These are phyloP conservation scores for Fusarium verticillioides DNA, from an alignment of 2,329 filamentous ascomycete species.

Conservation along the genomic window DNA sequence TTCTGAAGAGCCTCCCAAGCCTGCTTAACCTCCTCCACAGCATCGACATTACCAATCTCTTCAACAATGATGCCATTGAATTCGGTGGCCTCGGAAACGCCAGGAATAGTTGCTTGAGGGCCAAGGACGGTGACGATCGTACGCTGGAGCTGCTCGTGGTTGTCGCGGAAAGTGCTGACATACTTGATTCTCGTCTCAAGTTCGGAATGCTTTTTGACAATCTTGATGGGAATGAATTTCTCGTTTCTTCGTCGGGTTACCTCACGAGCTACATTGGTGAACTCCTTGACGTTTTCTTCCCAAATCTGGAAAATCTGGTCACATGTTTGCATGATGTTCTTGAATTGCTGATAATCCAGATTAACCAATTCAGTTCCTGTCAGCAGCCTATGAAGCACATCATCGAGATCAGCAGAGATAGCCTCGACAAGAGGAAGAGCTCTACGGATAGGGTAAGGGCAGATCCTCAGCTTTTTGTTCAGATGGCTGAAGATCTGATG, in stretches of 20 bases:
- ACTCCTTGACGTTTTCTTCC: slow-evolving; percentile 97
- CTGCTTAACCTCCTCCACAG: slow-evolving; percentile 93
- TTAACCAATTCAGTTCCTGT: slow-evolving; percentile 90
- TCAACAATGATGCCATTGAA: slow-evolving; percentile 80
- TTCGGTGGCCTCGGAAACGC: slow-evolving; percentile 61
- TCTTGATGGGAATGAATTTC: slow-evolving; percentile 99
- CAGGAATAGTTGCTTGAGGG: slow-evolving; percentile 70
- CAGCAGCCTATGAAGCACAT: slow-evolving; percentile 84
- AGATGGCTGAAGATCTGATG: slow-evolving; percentile 91
- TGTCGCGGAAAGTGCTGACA: slow-evolving; percentile 92
- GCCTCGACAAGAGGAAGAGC: slow-evolving; percentile 95
- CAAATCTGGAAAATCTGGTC: slow-evolving; percentile 90
- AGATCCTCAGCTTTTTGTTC: slow-evolving; percentile 97
- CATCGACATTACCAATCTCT: slow-evolving; percentile 96
- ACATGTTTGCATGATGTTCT: slow-evolving; percentile 82
- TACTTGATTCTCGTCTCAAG: slow-evolving; percentile 93
- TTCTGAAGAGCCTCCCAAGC: slow-evolving; percentile 95
- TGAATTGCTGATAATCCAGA: slow-evolving; percentile 91
- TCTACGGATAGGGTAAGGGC: slow-evolving; percentile 91
- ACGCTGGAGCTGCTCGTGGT: slow-evolving; percentile 95
- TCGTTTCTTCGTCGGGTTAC: slow-evolving; percentile 93
- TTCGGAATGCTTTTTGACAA: slow-evolving; percentile 85
- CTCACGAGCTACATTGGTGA: slow-evolving; percentile 96
- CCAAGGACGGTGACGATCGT: slow-evolving; percentile 98
- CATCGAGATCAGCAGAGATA: slow-evolving; percentile 92